A percentile compares a stretch with the other conserved stretches of the same genome.
Evolutionary conservation across 306 rosid genomes (phyloP).

Genomic region (Rubus parviflorus): DNA sequence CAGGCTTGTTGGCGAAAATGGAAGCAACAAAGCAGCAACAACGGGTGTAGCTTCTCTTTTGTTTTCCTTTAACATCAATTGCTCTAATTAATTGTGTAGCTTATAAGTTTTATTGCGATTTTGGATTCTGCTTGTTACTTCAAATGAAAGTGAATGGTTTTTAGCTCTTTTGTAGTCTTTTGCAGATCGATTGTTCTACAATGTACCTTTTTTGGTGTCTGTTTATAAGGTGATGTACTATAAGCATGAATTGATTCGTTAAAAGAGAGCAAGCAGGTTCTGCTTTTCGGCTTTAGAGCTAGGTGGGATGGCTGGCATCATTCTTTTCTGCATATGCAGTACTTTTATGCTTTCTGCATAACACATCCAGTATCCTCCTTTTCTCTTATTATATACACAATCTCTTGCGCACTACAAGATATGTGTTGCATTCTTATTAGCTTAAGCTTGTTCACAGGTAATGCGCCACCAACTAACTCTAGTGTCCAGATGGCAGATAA

Average conservation of each 20-base stretch:
- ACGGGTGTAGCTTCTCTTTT: conserved; percentile 38
- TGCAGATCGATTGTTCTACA: conserved; percentile 5
- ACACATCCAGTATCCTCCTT: conserved; percentile 5
- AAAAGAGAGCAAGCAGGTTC: neutral
- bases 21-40: conserved; percentile 90
- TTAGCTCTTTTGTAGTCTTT: neutral
- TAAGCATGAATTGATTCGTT: neutral
- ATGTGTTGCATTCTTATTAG: neutral
- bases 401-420: neutral
- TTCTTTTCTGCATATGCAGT: neutral
- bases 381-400: neutral
- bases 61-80: conserved; percentile 28
- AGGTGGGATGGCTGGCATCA: neutral
- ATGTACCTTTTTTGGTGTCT: neutral
- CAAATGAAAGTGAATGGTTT: conserved; percentile 37
- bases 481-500: neutral
- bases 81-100: conserved; percentile 41
- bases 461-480: neutral
- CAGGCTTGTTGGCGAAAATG: conserved; percentile 82
- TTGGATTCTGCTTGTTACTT: conserved; percentile 38
- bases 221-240: neutral
- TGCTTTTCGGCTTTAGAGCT: neutral
- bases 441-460: neutral
- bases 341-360: neutral
- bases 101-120: conserved; percentile 29